These are phyloP conservation scores for Castanea crenata DNA, from an alignment of 306 rosid genomes.

Conservation along the genomic window DNA sequence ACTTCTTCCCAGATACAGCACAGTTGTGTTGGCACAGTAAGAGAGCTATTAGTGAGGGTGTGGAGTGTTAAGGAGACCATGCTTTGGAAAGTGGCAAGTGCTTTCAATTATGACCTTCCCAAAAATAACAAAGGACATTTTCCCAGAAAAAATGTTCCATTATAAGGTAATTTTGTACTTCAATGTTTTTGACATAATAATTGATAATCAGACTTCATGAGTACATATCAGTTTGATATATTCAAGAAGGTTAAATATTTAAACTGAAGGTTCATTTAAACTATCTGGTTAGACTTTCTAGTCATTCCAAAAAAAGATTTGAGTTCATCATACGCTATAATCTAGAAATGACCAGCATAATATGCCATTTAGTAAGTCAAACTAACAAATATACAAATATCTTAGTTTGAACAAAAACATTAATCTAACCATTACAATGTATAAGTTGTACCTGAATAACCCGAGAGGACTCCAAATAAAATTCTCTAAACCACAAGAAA, in stretches of 20 bases:
- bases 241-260: background rate
- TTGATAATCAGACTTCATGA: background rate
- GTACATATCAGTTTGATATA: background rate
- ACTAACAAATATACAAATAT: background rate
- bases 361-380: background rate
- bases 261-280: background rate
- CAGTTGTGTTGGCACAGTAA: no score
- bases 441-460: slow-evolving; percentile 82
- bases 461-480: slow-evolving; percentile 94
- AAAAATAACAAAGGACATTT: background rate
- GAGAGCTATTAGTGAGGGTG: no score
- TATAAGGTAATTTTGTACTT: background rate
- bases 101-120: background rate
- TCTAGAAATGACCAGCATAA: background rate
- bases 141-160: background rate
- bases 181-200: background rate
- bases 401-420: background rate
- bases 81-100: background rate
- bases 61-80: no score
- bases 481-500: slow-evolving; percentile 98
- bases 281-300: background rate
- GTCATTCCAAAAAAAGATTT: background rate
- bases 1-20: no score
- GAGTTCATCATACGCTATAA: background rate
- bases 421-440: background rate